Conservation (phyloP, 495 filamentous ascomycete species). For the Aspergillus hancockii region DNA sequence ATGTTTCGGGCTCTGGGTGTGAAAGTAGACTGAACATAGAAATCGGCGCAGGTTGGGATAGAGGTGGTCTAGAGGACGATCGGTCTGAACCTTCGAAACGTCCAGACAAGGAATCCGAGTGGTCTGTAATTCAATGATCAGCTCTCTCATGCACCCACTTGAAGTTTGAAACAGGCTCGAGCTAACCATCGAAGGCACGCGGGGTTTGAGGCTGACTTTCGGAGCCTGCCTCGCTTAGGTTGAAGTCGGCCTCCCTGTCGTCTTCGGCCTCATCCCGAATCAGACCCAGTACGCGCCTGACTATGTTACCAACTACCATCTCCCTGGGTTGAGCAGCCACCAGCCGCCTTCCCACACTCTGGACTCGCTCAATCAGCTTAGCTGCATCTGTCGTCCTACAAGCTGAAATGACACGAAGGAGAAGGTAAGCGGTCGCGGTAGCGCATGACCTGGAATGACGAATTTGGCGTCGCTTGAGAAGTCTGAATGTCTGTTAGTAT, state of each 20-base stretch:
- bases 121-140: slow-evolving; percentile 26
- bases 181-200: slow-evolving; percentile 40
- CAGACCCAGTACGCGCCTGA: slow-evolving; percentile 82
- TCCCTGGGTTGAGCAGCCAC: slow-evolving; percentile 82
- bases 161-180: neutral
- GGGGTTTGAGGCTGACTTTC: slow-evolving; percentile 54
- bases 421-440: slow-evolving; percentile 82
- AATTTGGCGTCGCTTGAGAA: slow-evolving; percentile 89
- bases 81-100: slow-evolving; percentile 38
- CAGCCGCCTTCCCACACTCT: slow-evolving; percentile 70
- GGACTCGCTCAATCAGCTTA: slow-evolving; percentile 75
- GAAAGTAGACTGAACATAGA: slow-evolving; percentile 88
- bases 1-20: slow-evolving; percentile 49
- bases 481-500: slow-evolving; percentile 46
- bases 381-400: slow-evolving; percentile 65
- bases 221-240: slow-evolving; percentile 51
- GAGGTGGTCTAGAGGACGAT: slow-evolving; percentile 52
- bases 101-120: slow-evolving; percentile 33
- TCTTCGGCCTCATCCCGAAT: slow-evolving; percentile 90
- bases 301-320: slow-evolving; percentile 90
- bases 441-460: slow-evolving; percentile 83
- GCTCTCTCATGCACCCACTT: slow-evolving; percentile 13
- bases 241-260: slow-evolving; percentile 67
- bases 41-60: slow-evolving; percentile 54
- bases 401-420: slow-evolving; percentile 78